phyloP scores from a whole-genome alignment of 331 rosid species.

The Prunus yedoensis region DNA sequence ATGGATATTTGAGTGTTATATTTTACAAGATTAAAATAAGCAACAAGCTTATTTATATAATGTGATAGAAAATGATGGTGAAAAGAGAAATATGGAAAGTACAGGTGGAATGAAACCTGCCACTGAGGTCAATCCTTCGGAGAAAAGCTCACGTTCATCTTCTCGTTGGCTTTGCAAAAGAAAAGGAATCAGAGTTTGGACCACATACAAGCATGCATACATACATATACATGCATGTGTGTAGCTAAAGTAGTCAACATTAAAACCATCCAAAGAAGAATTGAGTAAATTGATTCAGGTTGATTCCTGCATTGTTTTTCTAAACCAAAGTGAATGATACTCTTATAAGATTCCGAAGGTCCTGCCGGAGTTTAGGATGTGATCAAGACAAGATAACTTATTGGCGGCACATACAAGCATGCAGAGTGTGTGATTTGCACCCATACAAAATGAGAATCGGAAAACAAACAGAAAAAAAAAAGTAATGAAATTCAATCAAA shows the following conservation, averaged over 20 bases:
- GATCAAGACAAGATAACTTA: background rate
- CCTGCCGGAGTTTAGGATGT: background rate
- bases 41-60: background rate
- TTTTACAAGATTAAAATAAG: background rate
- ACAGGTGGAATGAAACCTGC: constrained; percentile 55
- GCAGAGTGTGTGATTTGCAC: too few species aligned
- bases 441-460: background rate
- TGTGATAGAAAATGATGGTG: background rate
- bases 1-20: background rate
- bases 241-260: background rate
- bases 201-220: constrained; percentile 10
- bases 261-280: background rate
- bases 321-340: background rate
- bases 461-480: background rate
- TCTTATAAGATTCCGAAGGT: background rate
- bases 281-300: background rate
- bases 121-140: constrained; percentile 55
- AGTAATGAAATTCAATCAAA: background rate
- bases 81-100: constrained; percentile 2
- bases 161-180: constrained; percentile 56
- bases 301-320: background rate
- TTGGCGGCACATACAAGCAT: background rate
- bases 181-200: constrained; percentile 36
- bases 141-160: constrained; percentile 47
- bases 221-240: constrained; percentile 11